Conservation (phyloP, 2,329 filamentous ascomycete species). For the Botrytis byssoidea region DNA sequence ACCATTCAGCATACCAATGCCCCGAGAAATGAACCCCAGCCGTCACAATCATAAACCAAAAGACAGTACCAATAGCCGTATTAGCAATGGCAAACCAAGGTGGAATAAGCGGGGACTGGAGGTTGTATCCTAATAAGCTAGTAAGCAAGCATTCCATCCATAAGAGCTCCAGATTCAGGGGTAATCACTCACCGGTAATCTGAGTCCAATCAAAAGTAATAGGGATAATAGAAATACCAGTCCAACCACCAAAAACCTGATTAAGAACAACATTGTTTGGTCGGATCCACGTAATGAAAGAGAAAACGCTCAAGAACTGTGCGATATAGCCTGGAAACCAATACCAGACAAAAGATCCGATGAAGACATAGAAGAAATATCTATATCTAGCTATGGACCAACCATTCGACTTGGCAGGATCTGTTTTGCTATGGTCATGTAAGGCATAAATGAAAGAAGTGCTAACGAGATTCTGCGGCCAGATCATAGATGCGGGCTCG, state of each 20-base stretch:
- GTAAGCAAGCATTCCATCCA: slow-evolving; percentile 33
- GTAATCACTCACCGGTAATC: slow-evolving; percentile 34
- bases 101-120: slow-evolving; percentile 55
- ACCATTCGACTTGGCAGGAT: slow-evolving; percentile 46
- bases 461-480: slow-evolving; percentile 47
- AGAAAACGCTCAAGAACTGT: slow-evolving; percentile 68
- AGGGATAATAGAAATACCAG: slow-evolving; percentile 65
- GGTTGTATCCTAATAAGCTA: neutral
- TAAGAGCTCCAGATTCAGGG: slow-evolving; percentile 41
- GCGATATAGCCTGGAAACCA: slow-evolving; percentile 61
- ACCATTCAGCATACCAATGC: slow-evolving; percentile 63
- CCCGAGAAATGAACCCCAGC: slow-evolving; percentile 64
- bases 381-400: slow-evolving; percentile 48
- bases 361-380: slow-evolving; percentile 42
- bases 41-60: slow-evolving; percentile 61
- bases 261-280: slow-evolving; percentile 68
- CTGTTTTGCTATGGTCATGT: slow-evolving; percentile 59
- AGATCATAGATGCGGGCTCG: slow-evolving; percentile 62
- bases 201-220: slow-evolving; percentile 62
- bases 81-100: slow-evolving; percentile 73
- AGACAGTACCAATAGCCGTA: slow-evolving; percentile 63
- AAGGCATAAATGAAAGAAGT: slow-evolving; percentile 40
- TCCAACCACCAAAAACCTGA: slow-evolving; percentile 67
- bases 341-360: slow-evolving; percentile 50
- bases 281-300: slow-evolving; percentile 69